Evolutionary conservation across 345 rosid genomes (phyloP).

Genomic region (Barbarea vulgaris): DNA sequence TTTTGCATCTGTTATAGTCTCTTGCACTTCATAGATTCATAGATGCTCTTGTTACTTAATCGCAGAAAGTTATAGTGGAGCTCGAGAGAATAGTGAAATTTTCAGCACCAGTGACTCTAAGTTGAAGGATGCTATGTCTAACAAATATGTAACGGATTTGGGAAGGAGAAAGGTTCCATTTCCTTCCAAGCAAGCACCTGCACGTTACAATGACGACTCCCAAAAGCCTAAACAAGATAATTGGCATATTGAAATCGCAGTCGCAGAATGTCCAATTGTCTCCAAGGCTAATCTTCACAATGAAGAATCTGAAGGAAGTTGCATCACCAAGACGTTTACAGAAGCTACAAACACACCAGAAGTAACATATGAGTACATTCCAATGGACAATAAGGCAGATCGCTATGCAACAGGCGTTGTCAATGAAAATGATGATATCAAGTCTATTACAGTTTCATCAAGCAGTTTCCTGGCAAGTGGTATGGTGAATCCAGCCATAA

Average conservation of each 20-base stretch:
- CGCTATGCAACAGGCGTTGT: conserved; percentile 53
- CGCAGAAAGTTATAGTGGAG: conserved; percentile 67
- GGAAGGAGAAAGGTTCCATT: conserved; percentile 58
- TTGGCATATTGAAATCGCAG: conserved; percentile 81
- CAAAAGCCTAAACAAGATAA: conserved; percentile 59
- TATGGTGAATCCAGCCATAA: conserved; percentile 46
- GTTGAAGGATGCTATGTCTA: conserved; percentile 51
- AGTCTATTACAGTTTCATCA: conserved; percentile 55
- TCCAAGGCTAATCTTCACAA: conserved; percentile 51
- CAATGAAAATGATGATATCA: conserved; percentile 53
- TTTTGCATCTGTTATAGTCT: not conserved
- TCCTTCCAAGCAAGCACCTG: conserved; percentile 53
- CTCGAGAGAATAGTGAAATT: conserved; percentile 55
- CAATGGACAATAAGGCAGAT: conserved; percentile 68
- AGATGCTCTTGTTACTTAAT: conserved; percentile 7
- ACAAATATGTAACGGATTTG: conserved; percentile 50
- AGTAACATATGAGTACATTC: conserved; percentile 54
- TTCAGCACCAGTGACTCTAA: conserved; percentile 54
- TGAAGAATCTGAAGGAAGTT: conserved; percentile 88
- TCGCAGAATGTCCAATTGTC: conserved; percentile 50
- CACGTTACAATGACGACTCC: conserved; percentile 43
- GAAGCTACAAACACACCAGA: conserved; percentile 51
- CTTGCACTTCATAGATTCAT: conserved; percentile 4
- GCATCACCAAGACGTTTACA: conserved; percentile 61
- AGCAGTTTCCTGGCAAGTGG: conserved; percentile 45